These are phyloP conservation scores for Udeniomyces megalosporus DNA, from an alignment of 768 basidiomycete genomes.

Conservation along the genomic window DNA sequence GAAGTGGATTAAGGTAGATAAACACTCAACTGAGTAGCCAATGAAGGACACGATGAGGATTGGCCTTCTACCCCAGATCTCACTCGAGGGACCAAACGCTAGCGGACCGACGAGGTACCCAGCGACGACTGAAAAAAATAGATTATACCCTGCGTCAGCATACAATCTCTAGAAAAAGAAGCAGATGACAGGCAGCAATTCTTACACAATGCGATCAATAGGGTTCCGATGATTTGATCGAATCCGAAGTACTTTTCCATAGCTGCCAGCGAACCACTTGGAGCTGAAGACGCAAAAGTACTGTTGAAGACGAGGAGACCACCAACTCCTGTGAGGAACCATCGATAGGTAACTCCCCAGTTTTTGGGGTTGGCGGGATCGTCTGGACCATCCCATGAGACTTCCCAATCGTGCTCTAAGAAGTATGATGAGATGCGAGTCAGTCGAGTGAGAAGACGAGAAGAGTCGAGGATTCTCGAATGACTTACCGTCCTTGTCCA, in stretches of 20 bases:
- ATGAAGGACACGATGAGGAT: constrained; percentile 4
- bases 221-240: constrained; percentile 20
- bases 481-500: not conserved
- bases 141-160: not conserved
- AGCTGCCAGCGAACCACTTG: constrained; percentile 15
- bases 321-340: constrained; percentile 20
- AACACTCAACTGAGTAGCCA: constrained; percentile 3
- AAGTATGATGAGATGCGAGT: not conserved
- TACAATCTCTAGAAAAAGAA: not conserved
- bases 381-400: constrained; percentile 8
- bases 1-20: not conserved
- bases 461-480: not conserved
- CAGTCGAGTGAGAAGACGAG: not conserved
- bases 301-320: constrained; percentile 24
- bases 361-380: constrained; percentile 11
- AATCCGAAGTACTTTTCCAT: constrained; percentile 20
- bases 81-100: constrained; percentile 1
- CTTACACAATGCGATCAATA: constrained; percentile 21
- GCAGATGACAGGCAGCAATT: not conserved
- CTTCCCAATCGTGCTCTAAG: constrained; percentile 1
- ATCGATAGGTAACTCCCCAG: constrained; percentile 11
- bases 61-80: not conserved
- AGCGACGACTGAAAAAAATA: constrained; percentile 14
- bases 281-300: constrained; percentile 24
- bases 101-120: constrained; percentile 21